Percentiles rank a stretch among this genome's conserved stretches.
Conservation (phyloP, 345 rosid species). For the Mercurialis annua region DNA sequence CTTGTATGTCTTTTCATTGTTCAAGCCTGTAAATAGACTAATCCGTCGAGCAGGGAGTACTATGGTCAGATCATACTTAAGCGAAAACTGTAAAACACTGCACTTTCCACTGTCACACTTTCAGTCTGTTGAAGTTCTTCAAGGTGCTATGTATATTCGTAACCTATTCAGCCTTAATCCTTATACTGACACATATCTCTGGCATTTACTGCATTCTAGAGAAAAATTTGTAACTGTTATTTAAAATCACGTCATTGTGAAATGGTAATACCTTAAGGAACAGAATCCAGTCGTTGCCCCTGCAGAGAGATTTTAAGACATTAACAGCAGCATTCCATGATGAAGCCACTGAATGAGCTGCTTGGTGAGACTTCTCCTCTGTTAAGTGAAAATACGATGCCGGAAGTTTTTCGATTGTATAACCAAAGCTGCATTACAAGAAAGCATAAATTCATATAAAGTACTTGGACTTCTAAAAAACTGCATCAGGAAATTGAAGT, state of each 20-base stretch:
- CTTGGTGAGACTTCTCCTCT: conserved; percentile 47
- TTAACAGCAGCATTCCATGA: conserved; percentile 58
- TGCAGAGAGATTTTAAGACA: conserved; percentile 59
- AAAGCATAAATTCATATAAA: conserved; percentile 3
- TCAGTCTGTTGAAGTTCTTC: neutral
- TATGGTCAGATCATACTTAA: neutral
- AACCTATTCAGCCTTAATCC: conserved; percentile 3
- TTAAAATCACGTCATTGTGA: neutral
- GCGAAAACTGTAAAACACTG: neutral
- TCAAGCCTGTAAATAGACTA: neutral
- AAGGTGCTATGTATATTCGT: neutral
- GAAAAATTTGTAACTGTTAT: neutral
- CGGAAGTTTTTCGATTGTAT: conserved; percentile 69
- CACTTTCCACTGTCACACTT: neutral
- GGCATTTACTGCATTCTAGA: neutral
- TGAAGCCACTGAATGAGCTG: conserved; percentile 54
- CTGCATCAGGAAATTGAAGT: neutral
- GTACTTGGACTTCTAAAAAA: neutral
- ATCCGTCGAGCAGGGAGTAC: neutral
- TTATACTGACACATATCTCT: neutral
- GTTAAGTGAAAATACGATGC: conserved; percentile 58
- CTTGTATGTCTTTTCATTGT: neutral
- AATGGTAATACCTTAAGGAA: conserved; percentile 61
- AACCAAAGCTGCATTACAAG: conserved; percentile 63
- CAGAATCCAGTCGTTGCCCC: conserved; percentile 70